Conservation (phyloP, 106 monocot species). For the Iris macrosiphon region DNA sequence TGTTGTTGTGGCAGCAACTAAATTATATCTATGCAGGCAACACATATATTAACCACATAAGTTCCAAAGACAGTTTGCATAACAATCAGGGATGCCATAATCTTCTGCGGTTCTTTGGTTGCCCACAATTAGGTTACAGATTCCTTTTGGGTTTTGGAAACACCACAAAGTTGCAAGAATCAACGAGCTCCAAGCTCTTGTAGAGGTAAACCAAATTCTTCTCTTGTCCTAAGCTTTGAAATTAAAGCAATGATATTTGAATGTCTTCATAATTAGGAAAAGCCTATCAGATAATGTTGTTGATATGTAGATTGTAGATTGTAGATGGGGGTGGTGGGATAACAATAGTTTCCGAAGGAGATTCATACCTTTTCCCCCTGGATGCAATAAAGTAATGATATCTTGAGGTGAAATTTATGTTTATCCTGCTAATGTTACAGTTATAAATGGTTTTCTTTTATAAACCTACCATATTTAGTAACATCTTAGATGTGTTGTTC, state of each 20-base stretch:
- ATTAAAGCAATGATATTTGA: not conserved
- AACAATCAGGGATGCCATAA: constrained; percentile 73
- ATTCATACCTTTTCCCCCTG: no score
- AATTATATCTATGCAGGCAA: constrained; percentile 77
- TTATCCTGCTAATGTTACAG: no score
- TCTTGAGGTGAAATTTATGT: no score
- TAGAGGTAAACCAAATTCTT: constrained; percentile 7
- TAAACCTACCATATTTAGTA: no score
- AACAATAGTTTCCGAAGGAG: no score
- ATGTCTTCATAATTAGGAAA: no score
- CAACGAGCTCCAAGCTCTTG: constrained; percentile 45
- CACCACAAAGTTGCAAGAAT: constrained; percentile 47
- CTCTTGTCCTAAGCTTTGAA: not conserved
- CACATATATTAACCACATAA: constrained; percentile 61
- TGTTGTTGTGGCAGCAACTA: constrained; percentile 83
- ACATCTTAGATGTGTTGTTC: no score
- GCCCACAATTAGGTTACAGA: constrained; percentile 52
- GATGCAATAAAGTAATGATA: no score
- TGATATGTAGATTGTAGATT: no score
- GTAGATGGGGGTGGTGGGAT: no score
- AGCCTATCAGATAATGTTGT: no score
- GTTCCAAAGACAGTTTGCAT: constrained; percentile 19
- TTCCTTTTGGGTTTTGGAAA: constrained; percentile 30
- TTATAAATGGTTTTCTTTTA: no score
- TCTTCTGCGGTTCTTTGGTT: constrained; percentile 68